A percentile compares a stretch with the other conserved stretches of the same genome.
These are phyloP conservation scores for Rhizophora apiculata DNA, from an alignment of 345 rosid genomes.

Conservation along the genomic window DNA sequence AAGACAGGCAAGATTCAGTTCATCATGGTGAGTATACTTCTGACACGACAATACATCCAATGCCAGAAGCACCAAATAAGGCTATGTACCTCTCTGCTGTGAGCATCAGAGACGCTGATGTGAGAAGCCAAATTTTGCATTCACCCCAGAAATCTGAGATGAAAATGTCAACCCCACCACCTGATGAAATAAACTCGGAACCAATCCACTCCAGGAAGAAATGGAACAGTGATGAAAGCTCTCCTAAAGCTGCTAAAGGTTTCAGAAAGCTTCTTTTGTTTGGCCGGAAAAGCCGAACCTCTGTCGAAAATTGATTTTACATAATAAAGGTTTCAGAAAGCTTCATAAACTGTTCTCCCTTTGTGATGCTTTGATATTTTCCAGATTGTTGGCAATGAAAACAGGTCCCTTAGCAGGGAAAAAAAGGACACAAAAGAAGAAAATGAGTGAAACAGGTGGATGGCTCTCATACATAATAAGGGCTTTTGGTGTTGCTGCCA, in stretches of 20 bases:
- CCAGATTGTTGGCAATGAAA: neutral
- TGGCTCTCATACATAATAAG: conserved; percentile 29
- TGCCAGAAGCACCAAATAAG: conserved; percentile 36
- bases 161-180: conserved; percentile 67
- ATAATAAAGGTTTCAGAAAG: neutral
- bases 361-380: neutral
- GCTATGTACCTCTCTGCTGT: conserved; percentile 34
- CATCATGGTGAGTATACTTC: conserved; percentile 21
- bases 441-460: neutral
- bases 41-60: conserved; percentile 28
- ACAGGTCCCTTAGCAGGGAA: neutral
- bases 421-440: neutral
- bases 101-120: conserved; percentile 25
- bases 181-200: conserved; percentile 41
- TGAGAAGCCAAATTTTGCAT: conserved; percentile 20
- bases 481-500: conserved; percentile 35
- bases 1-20: conserved; percentile 27
- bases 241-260: conserved; percentile 79
- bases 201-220: conserved; percentile 64
- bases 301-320: conserved; percentile 21
- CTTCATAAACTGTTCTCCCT: neutral
- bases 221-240: conserved; percentile 67
- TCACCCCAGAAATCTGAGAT: conserved; percentile 48
- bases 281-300: conserved; percentile 49
- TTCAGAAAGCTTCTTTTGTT: conserved; percentile 86